Evolutionary conservation across 208 protist species (phyloP).

Genomic region (Angomonas deanei): DNA sequence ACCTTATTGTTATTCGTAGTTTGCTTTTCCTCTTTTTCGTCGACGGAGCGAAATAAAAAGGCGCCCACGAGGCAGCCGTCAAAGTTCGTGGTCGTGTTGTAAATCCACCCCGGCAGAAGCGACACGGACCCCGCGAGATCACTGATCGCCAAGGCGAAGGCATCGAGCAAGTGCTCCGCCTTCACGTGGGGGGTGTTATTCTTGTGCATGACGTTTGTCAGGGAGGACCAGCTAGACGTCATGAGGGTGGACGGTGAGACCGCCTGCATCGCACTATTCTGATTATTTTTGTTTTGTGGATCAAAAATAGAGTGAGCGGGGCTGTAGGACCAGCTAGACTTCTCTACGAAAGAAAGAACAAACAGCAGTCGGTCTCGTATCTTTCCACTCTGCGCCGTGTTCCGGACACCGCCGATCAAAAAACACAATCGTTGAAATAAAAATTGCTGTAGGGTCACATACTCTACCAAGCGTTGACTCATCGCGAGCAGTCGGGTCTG

Average conservation of each 20-base stretch:
- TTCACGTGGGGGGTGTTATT: conserved; percentile 17
- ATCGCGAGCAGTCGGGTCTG: not conserved
- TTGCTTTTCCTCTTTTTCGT: not conserved
- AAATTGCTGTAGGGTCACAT: not conserved
- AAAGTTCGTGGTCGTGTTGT: not conserved
- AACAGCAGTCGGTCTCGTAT: too few relatives aligned
- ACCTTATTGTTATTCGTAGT: not conserved
- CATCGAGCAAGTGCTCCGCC: conserved; percentile 21
- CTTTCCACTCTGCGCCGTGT: too few relatives aligned
- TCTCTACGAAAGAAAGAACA: too few relatives aligned
- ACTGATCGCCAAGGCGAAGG: conserved; percentile 11
- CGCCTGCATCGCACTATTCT: too few relatives aligned
- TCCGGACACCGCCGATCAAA: too few relatives aligned
- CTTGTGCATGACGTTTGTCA: conserved; percentile 15
- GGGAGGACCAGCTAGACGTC: conserved; percentile 1
- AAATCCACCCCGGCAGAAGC: not conserved
- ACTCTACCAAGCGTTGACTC: not conserved
- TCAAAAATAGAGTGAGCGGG: too few relatives aligned
- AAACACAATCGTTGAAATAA: not conserved
- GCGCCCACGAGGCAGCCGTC: not conserved
- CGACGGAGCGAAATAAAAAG: not conserved
- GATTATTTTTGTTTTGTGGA: too few relatives aligned
- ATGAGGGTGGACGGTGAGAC: not conserved
- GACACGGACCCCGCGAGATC: conserved; percentile 12
- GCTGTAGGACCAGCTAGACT: too few relatives aligned